A percentile compares a stretch with the other conserved stretches of the same genome.
phyloP scores from a whole-genome alignment of 2,329 filamentous ascomycete genomes.

The Hymenoscyphus linearis region DNA sequence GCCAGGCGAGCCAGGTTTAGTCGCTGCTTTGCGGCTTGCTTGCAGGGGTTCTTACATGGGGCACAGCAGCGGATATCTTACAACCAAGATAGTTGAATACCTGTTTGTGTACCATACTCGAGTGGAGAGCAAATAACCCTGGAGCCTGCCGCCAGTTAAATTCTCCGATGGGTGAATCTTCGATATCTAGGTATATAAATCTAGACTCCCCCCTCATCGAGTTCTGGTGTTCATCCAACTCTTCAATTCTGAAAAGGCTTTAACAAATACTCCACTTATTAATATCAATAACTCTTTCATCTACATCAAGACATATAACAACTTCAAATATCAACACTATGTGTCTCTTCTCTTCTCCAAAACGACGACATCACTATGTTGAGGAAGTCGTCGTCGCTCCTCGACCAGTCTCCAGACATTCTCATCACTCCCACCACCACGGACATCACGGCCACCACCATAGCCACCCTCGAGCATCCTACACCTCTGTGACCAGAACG shows the following conservation, averaged over 20 bases:
- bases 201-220: not conserved
- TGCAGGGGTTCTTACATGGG: not conserved
- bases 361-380: constrained; percentile 22
- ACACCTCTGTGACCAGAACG: constrained; percentile 24
- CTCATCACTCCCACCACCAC: constrained; percentile 11
- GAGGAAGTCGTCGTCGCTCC: constrained; percentile 28
- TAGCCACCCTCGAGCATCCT: constrained; percentile 20
- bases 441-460: constrained; percentile 16
- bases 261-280: too few relatives aligned
- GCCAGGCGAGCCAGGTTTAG: not conserved
- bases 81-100: not conserved
- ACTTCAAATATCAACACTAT: constrained; percentile 11
- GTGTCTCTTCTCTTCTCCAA: constrained; percentile 26
- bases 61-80: too few relatives aligned
- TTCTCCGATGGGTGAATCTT: not conserved
- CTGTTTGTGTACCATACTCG: not conserved
- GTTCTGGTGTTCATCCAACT: too few relatives aligned
- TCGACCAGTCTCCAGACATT: constrained; percentile 24
- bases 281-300: not conserved
- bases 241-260: too few relatives aligned
- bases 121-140: not conserved
- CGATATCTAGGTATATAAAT: not conserved
- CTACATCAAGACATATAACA: not conserved
- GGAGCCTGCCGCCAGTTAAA: not conserved
- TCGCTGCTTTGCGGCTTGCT: not conserved